A percentile compares a stretch with the other conserved stretches of the same genome.
Conservation (phyloP, 2,329 filamentous ascomycete genomes). For the Diaporthe amygdali region DNA sequence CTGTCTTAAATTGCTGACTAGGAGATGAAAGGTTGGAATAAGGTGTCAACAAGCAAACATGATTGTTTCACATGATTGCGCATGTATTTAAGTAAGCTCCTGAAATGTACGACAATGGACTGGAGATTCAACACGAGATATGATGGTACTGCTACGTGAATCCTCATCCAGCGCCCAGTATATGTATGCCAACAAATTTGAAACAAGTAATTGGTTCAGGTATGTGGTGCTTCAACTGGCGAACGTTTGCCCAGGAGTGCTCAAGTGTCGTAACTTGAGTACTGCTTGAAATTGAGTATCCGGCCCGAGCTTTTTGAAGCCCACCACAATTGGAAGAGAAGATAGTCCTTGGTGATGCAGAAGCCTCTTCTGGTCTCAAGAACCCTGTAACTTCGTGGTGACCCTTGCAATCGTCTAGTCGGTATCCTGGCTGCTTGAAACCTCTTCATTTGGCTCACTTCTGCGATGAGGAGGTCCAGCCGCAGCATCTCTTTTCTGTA, state of each 20-base stretch:
- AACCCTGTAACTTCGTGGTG: background rate
- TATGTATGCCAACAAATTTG: too few relatives aligned
- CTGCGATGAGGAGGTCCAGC: background rate
- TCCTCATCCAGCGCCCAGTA: too few relatives aligned
- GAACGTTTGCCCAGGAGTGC: background rate
- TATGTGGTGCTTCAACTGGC: too few relatives aligned
- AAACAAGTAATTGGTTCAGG: too few relatives aligned
- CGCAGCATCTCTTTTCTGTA: slow-evolving; percentile 28
- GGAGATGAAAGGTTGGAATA: background rate
- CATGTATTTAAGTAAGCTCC: background rate
- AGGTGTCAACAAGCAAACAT: background rate
- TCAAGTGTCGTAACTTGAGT: background rate
- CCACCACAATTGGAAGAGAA: background rate
- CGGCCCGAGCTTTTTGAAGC: background rate
- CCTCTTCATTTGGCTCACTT: background rate
- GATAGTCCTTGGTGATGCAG: too few relatives aligned
- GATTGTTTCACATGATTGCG: background rate
- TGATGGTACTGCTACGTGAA: too few relatives aligned
- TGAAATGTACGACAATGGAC: background rate
- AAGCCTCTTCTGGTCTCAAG: background rate
- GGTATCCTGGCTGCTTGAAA: background rate
- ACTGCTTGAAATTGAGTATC: too few relatives aligned
- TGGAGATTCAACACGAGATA: too few relatives aligned
- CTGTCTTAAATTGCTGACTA: background rate
- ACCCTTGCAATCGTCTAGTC: background rate